Conservation (phyloP, 352 stramenopile genomes). For the Heterotrichella gracilis region DNA sequence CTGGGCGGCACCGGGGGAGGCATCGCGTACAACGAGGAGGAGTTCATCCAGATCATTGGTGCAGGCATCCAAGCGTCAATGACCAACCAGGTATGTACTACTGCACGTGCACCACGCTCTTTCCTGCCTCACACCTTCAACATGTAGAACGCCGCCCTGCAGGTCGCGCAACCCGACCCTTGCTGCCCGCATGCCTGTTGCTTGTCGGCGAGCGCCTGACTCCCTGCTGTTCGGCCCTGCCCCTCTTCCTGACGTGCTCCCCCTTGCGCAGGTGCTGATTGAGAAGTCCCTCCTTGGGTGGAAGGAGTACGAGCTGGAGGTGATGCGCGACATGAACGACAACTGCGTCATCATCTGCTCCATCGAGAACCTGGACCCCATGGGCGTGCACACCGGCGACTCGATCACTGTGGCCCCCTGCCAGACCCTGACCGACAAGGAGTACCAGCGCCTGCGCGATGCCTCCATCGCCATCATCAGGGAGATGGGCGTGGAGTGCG, state of each 20-base stretch:
- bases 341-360: slow-evolving; percentile 91
- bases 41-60: no score
- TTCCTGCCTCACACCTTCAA: slow-evolving; percentile 30
- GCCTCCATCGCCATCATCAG: slow-evolving; percentile 72
- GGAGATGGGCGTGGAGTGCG: slow-evolving; percentile 74
- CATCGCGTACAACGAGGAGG: slow-evolving; percentile 61
- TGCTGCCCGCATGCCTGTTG: no score
- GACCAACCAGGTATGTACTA: no score
- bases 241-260: no score
- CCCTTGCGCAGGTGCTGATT: slow-evolving; percentile 85
- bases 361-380: slow-evolving; percentile 94
- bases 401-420: slow-evolving; percentile 81
- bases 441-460: slow-evolving; percentile 86
- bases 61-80: no score
- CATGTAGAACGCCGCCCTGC: slow-evolving; percentile 42
- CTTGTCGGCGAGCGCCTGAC: no score
- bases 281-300: slow-evolving; percentile 76
- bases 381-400: slow-evolving; percentile 81
- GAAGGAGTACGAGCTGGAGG: slow-evolving; percentile 94
- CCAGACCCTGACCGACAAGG: slow-evolving; percentile 68
- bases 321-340: slow-evolving; percentile 63
- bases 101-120: slow-evolving; percentile 27
- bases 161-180: no score
- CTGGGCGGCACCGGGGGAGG: slow-evolving; percentile 79
- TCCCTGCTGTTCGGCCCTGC: no score